Conservation (phyloP, 768 basidiomycete species). For the Krasilnikovozyma curviuscula region DNA sequence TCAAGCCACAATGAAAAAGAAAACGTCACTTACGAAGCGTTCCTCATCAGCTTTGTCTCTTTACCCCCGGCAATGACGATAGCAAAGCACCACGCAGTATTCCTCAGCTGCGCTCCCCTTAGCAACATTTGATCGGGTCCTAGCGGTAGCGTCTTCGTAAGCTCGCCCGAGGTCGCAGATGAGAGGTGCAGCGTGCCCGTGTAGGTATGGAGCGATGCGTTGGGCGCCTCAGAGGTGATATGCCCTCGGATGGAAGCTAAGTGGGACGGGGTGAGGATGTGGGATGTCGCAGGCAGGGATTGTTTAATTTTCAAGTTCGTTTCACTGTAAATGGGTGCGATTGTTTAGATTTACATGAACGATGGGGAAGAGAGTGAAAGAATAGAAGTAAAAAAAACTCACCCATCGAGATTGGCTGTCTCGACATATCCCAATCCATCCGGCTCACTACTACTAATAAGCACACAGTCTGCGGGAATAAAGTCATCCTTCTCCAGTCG, state of each 20-base stretch:
- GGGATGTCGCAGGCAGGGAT: constrained; percentile 59
- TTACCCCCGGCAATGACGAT: constrained; percentile 87
- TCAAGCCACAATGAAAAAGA: background rate
- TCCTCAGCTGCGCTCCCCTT: constrained; percentile 83
- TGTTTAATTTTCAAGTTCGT: constrained; percentile 99
- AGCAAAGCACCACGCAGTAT: constrained; percentile 93
- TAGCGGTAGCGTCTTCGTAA: constrained; percentile 61
- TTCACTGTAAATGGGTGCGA: constrained; percentile 40
- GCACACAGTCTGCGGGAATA: constrained; percentile 82
- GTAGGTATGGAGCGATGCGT: constrained; percentile 91
- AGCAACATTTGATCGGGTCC: constrained; percentile 88
- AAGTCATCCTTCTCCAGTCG: constrained; percentile 79
- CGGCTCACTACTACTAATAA: constrained; percentile 78
- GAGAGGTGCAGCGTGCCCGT: constrained; percentile 40
- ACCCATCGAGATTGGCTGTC: constrained; percentile 95
- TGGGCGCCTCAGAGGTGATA: constrained; percentile 86
- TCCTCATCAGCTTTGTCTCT: constrained; percentile 95
- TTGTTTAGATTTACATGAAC: background rate
- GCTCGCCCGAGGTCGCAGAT: constrained; percentile 32
- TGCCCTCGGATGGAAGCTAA: constrained; percentile 58
- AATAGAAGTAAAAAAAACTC: constrained; percentile 19
- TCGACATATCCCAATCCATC: constrained; percentile 96
- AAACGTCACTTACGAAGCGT: constrained; percentile 59
- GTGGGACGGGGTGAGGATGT: constrained; percentile 55
- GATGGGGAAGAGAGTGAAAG: background rate